Base-by-base conservation (phyloP, 2,329 filamentous ascomycete genomes). In the Lecanicillium sp. region DNA sequence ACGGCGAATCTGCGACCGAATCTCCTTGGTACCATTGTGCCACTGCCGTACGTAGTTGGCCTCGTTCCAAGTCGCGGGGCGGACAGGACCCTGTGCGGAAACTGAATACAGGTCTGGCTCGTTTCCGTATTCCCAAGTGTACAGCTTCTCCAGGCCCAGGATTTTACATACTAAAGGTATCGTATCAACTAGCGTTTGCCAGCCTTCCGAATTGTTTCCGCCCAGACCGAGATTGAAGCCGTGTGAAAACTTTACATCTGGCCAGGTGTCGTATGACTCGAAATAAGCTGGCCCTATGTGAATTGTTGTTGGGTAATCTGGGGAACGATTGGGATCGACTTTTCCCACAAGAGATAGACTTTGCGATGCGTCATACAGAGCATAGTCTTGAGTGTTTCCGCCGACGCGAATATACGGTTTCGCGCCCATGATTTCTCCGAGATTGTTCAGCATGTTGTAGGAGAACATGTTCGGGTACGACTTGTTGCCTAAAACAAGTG, bases 361-460 rank as follows among this genome's bases (percentile, higher is more conserved):
- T 7, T 78, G 67, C 5, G 65, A 66, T 2, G 65, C 57, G 46
- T 81, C 68, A 54, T 75, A 81, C 28, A 81, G 62, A 4, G 75
- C 74, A 46, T 74, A 79, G 57, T 81, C 77, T 56, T 82, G 77
- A 0, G 78, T 81, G 49, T 81, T 82, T 12, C 78, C 79, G 3
- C 79, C 77, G 2, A 82, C 75, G 10, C 78, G 64, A 39, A 81
- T 72, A 46, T 74, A 66, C 3, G 78, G 78, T 44, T 77, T 77
- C 4, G 63, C 65, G 5, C 76, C 76, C n/a, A 63, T 65, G 3
- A 79, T 49, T 11, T 64, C 52, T 1, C 62, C 70, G 14, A 81
- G 49, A 41, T 79, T 81, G 20, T 71, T 65, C 17, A 82, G 56
- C 7, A 81, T 62, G 35, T 74, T 77, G 42, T 78, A 66, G 1